A percentile compares a stretch with the other conserved stretches of the same genome.
These are phyloP conservation scores for Phaeodactylum tricornutum DNA, from an alignment of 108 stramenopile genomes.

Conservation along the genomic window DNA sequence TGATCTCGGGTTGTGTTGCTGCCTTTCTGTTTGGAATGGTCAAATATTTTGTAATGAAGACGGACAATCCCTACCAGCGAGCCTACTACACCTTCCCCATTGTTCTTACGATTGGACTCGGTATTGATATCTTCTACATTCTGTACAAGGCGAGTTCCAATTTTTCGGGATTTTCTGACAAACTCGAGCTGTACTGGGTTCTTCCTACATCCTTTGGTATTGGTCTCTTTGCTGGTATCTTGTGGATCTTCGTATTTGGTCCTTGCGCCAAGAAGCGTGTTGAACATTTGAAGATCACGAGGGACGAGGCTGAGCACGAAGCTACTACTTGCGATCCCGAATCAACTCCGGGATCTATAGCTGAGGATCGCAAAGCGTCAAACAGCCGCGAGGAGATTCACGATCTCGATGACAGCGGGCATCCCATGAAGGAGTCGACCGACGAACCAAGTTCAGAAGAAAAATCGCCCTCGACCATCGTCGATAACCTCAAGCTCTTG, in stretches of 20 bases:
- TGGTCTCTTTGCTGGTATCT: conserved; percentile 9
- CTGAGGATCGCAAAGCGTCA: too few species aligned
- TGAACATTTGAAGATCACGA: too few species aligned
- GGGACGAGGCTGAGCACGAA: too few species aligned
- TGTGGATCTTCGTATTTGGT: conserved; percentile 21
- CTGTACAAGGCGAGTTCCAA: conserved; percentile 28
- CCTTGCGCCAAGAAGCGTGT: conserved; percentile 18
- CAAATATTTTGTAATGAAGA: conserved; percentile 13
- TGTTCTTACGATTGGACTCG: conserved; percentile 28
- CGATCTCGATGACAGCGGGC: too few species aligned
- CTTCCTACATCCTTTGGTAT: conserved; percentile 13
- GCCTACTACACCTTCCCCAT: conserved; percentile 36
- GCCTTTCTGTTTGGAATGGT: conserved; percentile 25
- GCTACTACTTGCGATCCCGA: too few species aligned
- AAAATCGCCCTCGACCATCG: too few species aligned
- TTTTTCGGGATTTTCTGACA: conserved; percentile 7
- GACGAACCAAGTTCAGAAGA: too few species aligned
- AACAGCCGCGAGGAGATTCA: too few species aligned
- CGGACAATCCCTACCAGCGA: conserved; percentile 26
- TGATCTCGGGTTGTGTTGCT: conserved; percentile 26
- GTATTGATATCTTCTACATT: conserved; percentile 31
- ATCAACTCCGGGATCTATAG: too few species aligned
- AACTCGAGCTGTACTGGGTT: conserved; percentile 12
- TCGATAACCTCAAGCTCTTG: too few species aligned
- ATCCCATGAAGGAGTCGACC: too few species aligned